Evolutionary conservation across 208 protist genomes (phyloP).

Genomic region (Herpetomonas samuelpessoai): DNA sequence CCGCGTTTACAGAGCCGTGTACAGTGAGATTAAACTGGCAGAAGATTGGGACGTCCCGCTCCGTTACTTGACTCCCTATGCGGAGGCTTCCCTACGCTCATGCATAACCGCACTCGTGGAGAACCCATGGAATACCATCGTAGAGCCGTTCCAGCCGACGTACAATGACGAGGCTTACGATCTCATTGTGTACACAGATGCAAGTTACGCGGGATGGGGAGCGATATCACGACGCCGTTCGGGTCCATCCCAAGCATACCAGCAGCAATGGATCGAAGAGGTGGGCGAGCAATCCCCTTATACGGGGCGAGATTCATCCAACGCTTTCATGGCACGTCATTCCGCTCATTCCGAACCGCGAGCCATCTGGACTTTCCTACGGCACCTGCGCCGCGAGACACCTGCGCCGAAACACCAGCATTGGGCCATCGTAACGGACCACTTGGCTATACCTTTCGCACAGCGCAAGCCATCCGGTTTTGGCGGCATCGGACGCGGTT

Average conservation of each 20-base stretch:
- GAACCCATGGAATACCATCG: slow-evolving; percentile 4
- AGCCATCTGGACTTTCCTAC: not conserved
- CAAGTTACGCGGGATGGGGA: slow-evolving; percentile 11
- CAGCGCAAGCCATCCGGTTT: slow-evolving; percentile 5
- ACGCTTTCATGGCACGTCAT: slow-evolving; percentile 11
- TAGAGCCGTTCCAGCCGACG: not conserved
- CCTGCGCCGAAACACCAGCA: not conserved
- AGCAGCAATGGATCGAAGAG: slow-evolving; percentile 13
- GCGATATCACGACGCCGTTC: slow-evolving; percentile 1
- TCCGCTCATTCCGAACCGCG: slow-evolving; percentile 11
- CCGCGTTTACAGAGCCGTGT: slow-evolving; percentile 1
- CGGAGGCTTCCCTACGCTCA: not conserved
- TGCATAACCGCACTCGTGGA: not conserved
- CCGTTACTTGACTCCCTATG: not conserved
- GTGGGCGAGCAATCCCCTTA: not conserved
- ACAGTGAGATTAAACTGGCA: not conserved
- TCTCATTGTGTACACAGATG: slow-evolving; percentile 9
- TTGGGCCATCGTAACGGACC: slow-evolving; percentile 7
- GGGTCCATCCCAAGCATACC: slow-evolving; percentile 5
- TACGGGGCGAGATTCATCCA: not conserved
- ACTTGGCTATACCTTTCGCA: not conserved
- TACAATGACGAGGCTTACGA: slow-evolving; percentile 7
- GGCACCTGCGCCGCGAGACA: not conserved
- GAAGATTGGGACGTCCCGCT: slow-evolving; percentile 4
- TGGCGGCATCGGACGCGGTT: slow-evolving; percentile 10